A percentile compares a stretch with the other conserved stretches of the same genome.
Conservation (phyloP, 2,329 filamentous ascomycete species). For the Venturia carpophila region DNA sequence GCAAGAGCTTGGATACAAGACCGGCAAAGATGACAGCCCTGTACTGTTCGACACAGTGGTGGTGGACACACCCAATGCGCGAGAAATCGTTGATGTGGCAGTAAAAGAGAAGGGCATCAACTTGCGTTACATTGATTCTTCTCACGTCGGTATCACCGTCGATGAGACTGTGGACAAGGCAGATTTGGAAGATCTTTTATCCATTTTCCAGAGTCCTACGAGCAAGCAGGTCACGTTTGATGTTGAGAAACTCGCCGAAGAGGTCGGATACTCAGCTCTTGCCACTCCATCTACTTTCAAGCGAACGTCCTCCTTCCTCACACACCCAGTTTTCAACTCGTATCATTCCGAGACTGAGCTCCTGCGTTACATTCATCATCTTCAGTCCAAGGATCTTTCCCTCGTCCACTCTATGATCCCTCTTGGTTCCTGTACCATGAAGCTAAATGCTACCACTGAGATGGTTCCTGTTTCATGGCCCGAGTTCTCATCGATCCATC, state of each 20-base stretch:
- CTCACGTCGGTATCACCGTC: constrained; percentile 63
- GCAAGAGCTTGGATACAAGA: constrained; percentile 54
- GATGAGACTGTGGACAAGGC: constrained; percentile 62
- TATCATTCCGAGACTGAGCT: constrained; percentile 94
- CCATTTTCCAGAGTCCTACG: constrained; percentile 45
- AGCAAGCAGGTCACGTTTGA: constrained; percentile 24
- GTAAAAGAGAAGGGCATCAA: constrained; percentile 49
- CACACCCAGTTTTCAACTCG: constrained; percentile 88
- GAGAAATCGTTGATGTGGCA: constrained; percentile 44
- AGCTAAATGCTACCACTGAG: constrained; percentile 87
- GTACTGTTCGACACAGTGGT: constrained; percentile 75
- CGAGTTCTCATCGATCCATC: constrained; percentile 72
- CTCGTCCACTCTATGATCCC: constrained; percentile 97
- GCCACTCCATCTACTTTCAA: constrained; percentile 53
- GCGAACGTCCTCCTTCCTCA: constrained; percentile 68
- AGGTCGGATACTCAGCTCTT: constrained; percentile 9
- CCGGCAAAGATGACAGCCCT: constrained; percentile 50
- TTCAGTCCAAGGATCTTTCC: constrained; percentile 90
- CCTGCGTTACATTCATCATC: constrained; percentile 83
- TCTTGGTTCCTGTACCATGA: constrained; percentile 96
- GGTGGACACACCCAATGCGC: constrained; percentile 61
- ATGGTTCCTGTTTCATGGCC: constrained; percentile 80
- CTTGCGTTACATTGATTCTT: constrained; percentile 53
- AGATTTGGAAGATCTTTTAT: constrained; percentile 50
- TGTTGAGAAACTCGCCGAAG: constrained; percentile 26